Percentiles rank a stretch among this genome's conserved stretches.
Conservation (phyloP, 352 stramenopile species). For the Pythium pyrilobum region DNA sequence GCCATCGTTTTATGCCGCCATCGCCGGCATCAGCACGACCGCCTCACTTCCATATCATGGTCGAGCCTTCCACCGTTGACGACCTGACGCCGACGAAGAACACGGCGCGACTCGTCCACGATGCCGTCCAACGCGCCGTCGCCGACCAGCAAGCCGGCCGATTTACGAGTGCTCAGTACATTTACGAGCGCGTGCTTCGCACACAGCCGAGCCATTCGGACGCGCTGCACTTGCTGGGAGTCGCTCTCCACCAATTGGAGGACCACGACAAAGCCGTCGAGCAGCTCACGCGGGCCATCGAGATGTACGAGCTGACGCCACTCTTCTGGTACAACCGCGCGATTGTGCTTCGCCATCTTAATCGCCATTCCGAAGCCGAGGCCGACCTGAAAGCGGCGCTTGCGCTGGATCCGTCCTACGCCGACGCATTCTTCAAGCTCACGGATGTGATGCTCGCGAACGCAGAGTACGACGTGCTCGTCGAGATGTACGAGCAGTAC, state of each 20-base stretch:
- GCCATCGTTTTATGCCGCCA: constrained; percentile 15
- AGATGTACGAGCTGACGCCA: neutral
- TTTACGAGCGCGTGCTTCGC: constrained; percentile 38
- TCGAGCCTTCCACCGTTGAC: constrained; percentile 21
- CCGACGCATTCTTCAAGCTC: constrained; percentile 23
- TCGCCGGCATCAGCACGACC: neutral
- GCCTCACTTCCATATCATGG: constrained; percentile 33
- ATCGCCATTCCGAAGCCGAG: neutral
- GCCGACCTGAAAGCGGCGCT: constrained; percentile 12
- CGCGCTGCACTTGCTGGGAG: constrained; percentile 44
- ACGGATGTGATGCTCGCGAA: constrained; percentile 16
- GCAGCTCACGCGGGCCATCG: constrained; percentile 18
- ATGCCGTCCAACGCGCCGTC: constrained; percentile 21
- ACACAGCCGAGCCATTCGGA: constrained; percentile 26
- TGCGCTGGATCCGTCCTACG: constrained; percentile 14
- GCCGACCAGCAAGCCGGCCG: constrained; percentile 25
- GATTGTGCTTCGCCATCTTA: constrained; percentile 1
- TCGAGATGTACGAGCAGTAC: constrained; percentile 23
- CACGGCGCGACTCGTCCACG: constrained; percentile 9
- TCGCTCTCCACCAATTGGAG: constrained; percentile 13
- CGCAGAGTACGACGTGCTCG: neutral
- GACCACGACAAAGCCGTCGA: constrained; percentile 11
- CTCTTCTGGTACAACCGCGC: constrained; percentile 20
- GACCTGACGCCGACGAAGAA: neutral
- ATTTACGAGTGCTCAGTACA: constrained; percentile 18